These are phyloP conservation scores for Fonsecaea multimorphosa DNA, from an alignment of 2,329 filamentous ascomycete species.

Conservation along the genomic window DNA sequence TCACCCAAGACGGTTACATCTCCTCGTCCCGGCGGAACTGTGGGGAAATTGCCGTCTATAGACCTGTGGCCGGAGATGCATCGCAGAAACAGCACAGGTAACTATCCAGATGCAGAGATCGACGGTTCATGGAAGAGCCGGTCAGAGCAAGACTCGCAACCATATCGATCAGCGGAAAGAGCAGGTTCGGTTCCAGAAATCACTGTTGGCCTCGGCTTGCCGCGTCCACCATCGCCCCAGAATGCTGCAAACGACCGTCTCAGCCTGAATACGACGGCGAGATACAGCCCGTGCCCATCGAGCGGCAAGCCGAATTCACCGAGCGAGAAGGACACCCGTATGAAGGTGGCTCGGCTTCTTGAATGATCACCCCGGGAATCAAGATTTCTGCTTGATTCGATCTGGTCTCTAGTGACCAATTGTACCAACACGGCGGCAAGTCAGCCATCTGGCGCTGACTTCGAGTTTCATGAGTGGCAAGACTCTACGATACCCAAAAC, in stretches of 20 bases:
- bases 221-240: not conserved
- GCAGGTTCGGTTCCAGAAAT: not conserved
- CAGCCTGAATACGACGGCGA: not conserved
- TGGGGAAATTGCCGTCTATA: slow-evolving; percentile 46
- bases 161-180: not conserved
- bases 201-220: not conserved
- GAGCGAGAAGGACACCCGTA: slow-evolving; percentile 28
- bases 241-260: not conserved
- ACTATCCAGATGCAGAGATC: slow-evolving; percentile 3
- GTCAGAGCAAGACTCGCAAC: not conserved
- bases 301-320: not conserved
- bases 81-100: slow-evolving; percentile 6
- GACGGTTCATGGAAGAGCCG: slow-evolving; percentile 2
- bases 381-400: not conserved
- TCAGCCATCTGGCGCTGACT: not conserved
- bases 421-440: slow-evolving; percentile 11
- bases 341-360: slow-evolving; percentile 32
- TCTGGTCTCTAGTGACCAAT: not conserved
- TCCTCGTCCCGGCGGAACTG: slow-evolving; percentile 47
- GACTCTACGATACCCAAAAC: slow-evolving; percentile 14
- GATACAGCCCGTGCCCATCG: not conserved
- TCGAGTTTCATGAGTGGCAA: not conserved
- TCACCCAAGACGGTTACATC: slow-evolving; percentile 59
- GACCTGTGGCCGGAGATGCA: slow-evolving; percentile 26
- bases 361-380: slow-evolving; percentile 6